Percentiles rank a stretch among this genome's conserved stretches.
Evolutionary conservation across 371 early-diverging fungal species (phyloP).

Genomic region (Rhizopus stolonifer): DNA sequence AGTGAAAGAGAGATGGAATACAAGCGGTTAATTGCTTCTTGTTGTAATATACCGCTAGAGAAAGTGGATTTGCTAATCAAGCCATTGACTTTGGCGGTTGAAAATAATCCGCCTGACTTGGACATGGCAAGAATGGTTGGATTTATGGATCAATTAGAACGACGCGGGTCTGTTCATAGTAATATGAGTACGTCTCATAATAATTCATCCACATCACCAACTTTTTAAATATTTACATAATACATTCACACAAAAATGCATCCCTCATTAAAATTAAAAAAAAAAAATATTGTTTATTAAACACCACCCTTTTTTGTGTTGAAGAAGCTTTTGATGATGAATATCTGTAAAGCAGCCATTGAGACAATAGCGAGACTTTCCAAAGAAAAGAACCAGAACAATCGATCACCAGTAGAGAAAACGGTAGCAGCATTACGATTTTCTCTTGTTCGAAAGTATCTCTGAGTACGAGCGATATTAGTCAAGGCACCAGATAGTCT

Average conservation of each 20-base stretch:
- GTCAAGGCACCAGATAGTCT: constrained; percentile 57
- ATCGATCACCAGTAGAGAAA: constrained; percentile 74
- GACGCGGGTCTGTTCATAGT: constrained; percentile 1
- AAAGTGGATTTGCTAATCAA: constrained; percentile 65
- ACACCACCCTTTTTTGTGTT: constrained; percentile 63
- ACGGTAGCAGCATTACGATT: constrained; percentile 89
- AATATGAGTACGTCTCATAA: neutral
- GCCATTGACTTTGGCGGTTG: constrained; percentile 66
- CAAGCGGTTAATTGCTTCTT: constrained; percentile 68
- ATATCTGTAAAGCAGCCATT: constrained; percentile 86
- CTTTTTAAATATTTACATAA: neutral
- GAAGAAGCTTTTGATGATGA: constrained; percentile 77
- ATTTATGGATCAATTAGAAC: constrained; percentile 52
- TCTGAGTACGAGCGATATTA: constrained; percentile 73
- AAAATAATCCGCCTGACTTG: constrained; percentile 66
- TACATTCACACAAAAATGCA: too few relatives aligned
- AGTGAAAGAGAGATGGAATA: constrained; percentile 60
- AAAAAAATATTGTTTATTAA: constrained; percentile 27
- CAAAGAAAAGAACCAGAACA: constrained; percentile 85
- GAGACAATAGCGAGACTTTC: constrained; percentile 74
- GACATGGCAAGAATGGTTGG: constrained; percentile 54
- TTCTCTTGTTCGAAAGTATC: constrained; percentile 83
- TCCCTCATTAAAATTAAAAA: too few relatives aligned
- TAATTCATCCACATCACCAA: neutral
- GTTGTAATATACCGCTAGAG: constrained; percentile 65